Base-by-base conservation (phyloP, 31 red algal species). In the Bonnemaisonia californica region DNA sequence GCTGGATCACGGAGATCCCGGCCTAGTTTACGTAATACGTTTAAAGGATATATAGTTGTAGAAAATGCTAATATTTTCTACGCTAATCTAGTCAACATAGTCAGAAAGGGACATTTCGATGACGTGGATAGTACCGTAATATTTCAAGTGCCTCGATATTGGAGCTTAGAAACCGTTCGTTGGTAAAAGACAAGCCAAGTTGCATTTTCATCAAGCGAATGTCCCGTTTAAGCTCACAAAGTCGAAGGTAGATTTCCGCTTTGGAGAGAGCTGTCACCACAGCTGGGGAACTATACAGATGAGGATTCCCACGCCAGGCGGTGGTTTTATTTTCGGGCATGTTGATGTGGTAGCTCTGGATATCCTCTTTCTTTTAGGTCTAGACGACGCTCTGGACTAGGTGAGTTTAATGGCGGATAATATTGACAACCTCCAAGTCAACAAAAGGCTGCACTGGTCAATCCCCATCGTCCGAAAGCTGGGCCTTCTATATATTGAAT, bases 161-260 rank as follows among this genome's bases (percentile, higher is more conserved):
- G 38, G 54, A 0, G 64, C 79, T 0, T 64, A 83, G 64, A 31
- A 40, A 68, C 56, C 79, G n/a, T 34, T 69, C 34, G 71, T 83
- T 35, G 64, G 63, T 16, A 24, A 54, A 51, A 9, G 26, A 1
- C 79, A 71, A 57, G 63, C 54, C 28, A 54, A 69, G 79, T 0
- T 3, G 9, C 57, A 57, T 8, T 56, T 24, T 3, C 9, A 34
- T 0, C 0, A 51, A 22, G 24, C 8, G 7, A 21, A 39, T 54
- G 16, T 24, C 21, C 58, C 58, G 55, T 77, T 77, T 37, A 36
- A 1, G 1, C 48, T 32, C 3, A 1, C 30, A 54, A 31, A 32
- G 12, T 58, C 74, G 26, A 22, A 29, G 0, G n/a, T 31, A 24
- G 45, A 18, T 34, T 77, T 61, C 1, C 35, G 42, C 4, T 77